Evolutionary conservation across 1,284 basidiomycete species (phyloP).

Genomic region (Malassezia sympodialis): DNA sequence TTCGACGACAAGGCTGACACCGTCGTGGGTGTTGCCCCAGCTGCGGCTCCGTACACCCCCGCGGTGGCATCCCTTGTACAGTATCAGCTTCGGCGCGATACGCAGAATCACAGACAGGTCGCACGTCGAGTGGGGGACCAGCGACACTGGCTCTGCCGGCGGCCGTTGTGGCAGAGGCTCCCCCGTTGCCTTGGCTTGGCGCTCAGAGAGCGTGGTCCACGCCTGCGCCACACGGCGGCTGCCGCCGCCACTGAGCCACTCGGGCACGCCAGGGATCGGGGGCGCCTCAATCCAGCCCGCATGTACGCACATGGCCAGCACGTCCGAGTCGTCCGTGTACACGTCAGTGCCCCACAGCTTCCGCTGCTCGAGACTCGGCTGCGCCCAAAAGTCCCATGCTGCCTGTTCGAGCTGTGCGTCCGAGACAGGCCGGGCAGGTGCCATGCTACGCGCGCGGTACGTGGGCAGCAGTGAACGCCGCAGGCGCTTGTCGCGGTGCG

Average conservation of each 20-base stretch:
- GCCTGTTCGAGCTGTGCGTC: background rate
- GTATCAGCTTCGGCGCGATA: constrained; percentile 52
- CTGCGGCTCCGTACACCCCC: constrained; percentile 52
- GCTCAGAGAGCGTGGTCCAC: constrained; percentile 21
- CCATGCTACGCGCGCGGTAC: background rate
- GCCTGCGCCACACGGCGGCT: constrained; percentile 24
- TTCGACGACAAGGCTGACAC: constrained; percentile 53
- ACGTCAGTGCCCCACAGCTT: constrained; percentile 56
- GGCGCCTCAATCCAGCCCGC: constrained; percentile 53
- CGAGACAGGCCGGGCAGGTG: background rate
- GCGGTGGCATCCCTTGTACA: constrained; percentile 52
- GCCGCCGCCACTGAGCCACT: constrained; percentile 18
- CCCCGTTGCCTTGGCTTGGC: constrained; percentile 9
- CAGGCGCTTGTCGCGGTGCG: constrained; percentile 7
- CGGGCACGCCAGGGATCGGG: constrained; percentile 20
- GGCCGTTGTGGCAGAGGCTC: background rate
- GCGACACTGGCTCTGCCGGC: background rate
- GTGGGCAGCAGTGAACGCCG: background rate
- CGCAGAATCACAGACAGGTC: constrained; percentile 52
- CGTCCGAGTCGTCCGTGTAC: constrained; percentile 57
- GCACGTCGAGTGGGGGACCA: constrained; percentile 10
- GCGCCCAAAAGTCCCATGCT: constrained; percentile 37
- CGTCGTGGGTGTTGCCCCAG: constrained; percentile 57
- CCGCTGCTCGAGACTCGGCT: constrained; percentile 34
- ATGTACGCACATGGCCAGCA: constrained; percentile 53